phyloP scores from a whole-genome alignment of 352 stramenopile genomes.

The Poterioochromonas sp. region DNA sequence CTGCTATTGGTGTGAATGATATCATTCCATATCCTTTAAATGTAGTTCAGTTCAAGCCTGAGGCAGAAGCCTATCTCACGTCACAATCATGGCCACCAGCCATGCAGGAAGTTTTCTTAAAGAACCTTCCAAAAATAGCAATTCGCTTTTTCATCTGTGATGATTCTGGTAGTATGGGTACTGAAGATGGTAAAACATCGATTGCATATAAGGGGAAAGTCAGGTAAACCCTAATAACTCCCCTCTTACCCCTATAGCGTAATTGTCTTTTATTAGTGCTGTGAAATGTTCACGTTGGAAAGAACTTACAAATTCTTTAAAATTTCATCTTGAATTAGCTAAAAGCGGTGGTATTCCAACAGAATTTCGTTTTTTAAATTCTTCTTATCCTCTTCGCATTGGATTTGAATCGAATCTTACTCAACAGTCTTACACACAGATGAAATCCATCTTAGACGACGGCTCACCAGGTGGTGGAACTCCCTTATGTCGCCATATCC shows the following conservation, averaged over 20 bases:
- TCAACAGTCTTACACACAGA: not conserved
- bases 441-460: not conserved
- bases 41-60: no score
- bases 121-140: not conserved
- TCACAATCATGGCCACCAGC: not conserved
- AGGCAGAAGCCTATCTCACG: not conserved
- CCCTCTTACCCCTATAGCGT: not conserved
- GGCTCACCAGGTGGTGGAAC: not conserved
- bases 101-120: not conserved
- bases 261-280: not conserved
- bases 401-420: not conserved
- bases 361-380: conserved; percentile 26
- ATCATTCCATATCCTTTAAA: no score
- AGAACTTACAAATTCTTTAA: not conserved
- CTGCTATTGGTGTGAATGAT: no score
- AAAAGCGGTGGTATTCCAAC: not conserved
- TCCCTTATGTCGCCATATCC: conserved; percentile 31
- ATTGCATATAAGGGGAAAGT: not conserved
- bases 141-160: conserved; percentile 26
- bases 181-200: not conserved
- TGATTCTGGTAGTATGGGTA: conserved; percentile 17
- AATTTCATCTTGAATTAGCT: not conserved
- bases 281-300: conserved; percentile 3
- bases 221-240: no score
- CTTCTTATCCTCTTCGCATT: not conserved